Evolutionary conservation across 495 filamentous ascomycete species (phyloP).

Genomic region (Penicillium silybi): DNA sequence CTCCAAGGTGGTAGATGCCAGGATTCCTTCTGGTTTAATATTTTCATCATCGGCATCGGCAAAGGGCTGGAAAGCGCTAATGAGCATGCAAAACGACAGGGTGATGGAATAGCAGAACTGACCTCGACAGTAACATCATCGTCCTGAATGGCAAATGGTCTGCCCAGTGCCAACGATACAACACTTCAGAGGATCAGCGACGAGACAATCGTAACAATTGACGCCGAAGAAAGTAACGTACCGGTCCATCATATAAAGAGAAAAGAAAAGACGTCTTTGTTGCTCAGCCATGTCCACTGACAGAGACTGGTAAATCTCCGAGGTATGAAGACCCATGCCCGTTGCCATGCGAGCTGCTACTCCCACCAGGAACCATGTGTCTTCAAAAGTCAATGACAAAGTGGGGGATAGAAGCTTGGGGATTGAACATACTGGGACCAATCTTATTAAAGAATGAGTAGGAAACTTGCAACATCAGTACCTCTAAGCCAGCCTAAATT

Average conservation of each 20-base stretch:
- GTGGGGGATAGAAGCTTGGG: not conserved
- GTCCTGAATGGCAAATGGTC: conserved; percentile 39
- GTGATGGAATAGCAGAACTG: not conserved
- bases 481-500: conserved; percentile 31
- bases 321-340: conserved; percentile 31
- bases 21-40: conserved; percentile 23
- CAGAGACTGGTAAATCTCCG: conserved; percentile 19
- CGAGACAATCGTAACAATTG: not conserved
- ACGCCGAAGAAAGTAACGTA: conserved; percentile 10
- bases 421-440: conserved; percentile 31
- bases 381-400: conserved; percentile 2
- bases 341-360: conserved; percentile 31
- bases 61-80: conserved; percentile 24
- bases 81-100: not conserved
- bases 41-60: conserved; percentile 31
- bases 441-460: conserved; percentile 41
- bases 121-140: conserved; percentile 37
- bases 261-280: conserved; percentile 39
- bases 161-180: conserved; percentile 35
- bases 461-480: conserved; percentile 39
- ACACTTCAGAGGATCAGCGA: conserved; percentile 17
- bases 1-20: conserved; percentile 11
- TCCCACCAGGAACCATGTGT: conserved; percentile 34
- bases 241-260: conserved; percentile 45
- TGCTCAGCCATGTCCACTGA: conserved; percentile 26